Evolutionary conservation across 1,139 yeast genomes (phyloP).

Genomic region (Zygosaccharomyces sapae): DNA sequence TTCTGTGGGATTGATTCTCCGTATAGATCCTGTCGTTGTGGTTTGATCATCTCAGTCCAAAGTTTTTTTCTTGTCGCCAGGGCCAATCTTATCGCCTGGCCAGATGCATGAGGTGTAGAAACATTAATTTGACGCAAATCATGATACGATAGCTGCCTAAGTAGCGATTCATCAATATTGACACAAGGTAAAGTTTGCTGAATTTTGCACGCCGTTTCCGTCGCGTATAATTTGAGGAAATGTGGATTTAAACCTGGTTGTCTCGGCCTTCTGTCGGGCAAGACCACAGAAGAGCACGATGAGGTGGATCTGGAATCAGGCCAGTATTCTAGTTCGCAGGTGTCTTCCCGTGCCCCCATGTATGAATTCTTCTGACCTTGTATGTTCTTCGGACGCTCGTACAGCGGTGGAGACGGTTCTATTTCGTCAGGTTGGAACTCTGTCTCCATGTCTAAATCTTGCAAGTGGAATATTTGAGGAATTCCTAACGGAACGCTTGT

Average conservation of each 20-base stretch:
- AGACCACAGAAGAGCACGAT: conserved; percentile 7
- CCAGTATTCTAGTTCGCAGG: conserved; percentile 32
- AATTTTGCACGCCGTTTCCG: conserved; percentile 26
- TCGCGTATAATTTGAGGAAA: conserved; percentile 31
- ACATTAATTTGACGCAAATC: conserved; percentile 28
- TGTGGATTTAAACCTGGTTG: conserved; percentile 30
- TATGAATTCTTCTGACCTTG: background rate
- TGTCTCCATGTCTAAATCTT: conserved; percentile 28
- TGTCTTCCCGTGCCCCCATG: conserved; percentile 8
- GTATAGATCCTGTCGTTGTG: conserved; percentile 28
- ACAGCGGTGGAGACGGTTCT: conserved; percentile 26
- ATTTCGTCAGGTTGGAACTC: conserved; percentile 22
- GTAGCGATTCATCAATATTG: conserved; percentile 30
- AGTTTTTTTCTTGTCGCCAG: conserved; percentile 32
- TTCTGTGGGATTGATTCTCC: conserved; percentile 31
- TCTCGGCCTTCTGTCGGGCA: conserved; percentile 27
- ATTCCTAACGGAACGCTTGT: background rate
- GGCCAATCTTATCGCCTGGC: conserved; percentile 30
- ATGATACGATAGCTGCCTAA: conserved; percentile 22
- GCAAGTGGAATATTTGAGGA: conserved; percentile 2
- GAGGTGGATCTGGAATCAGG: conserved; percentile 14
- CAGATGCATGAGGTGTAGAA: conserved; percentile 19
- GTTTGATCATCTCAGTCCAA: conserved; percentile 32
- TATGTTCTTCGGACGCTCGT: conserved; percentile 14
- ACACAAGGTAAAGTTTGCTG: conserved; percentile 30